phyloP scores from a whole-genome alignment of 345 rosid species.

The Dimocarpus longan region DNA sequence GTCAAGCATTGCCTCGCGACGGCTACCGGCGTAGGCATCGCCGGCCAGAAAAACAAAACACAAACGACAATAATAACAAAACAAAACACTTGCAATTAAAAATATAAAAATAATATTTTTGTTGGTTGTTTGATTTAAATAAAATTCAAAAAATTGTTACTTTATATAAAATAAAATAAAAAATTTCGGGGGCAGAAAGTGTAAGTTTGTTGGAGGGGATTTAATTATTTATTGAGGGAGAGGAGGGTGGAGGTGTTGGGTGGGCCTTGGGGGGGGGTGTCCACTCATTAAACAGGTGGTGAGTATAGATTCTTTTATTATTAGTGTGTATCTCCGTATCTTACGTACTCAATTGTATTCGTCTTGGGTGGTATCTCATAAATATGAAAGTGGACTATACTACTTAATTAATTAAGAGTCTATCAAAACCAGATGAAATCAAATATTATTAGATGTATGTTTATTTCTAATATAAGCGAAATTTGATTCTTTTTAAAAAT shows the following conservation, averaged over 20 bases:
- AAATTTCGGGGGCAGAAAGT: neutral
- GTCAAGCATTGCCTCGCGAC: constrained; percentile 89
- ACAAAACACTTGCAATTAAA: neutral
- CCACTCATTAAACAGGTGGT: constrained; percentile 26
- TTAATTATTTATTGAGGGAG: constrained; percentile 33
- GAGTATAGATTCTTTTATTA: constrained; percentile 55
- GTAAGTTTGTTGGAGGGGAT: constrained; percentile 1
- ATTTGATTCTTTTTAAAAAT: too few species aligned
- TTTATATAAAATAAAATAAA: neutral
- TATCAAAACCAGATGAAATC: too few species aligned
- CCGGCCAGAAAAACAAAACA: constrained; percentile 42
- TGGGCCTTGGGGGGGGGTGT: constrained; percentile 30
- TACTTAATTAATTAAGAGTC: too few species aligned
- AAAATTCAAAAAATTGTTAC: neutral
- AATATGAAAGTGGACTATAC: too few species aligned
- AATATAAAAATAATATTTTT: neutral
- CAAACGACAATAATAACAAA: neutral
- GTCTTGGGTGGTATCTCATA: too few species aligned
- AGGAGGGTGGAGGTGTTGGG: constrained; percentile 21
- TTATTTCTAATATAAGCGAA: too few species aligned
- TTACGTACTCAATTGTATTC: too few species aligned
- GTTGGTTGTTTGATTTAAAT: neutral
- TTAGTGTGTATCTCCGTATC: too few species aligned
- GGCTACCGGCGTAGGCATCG: constrained; percentile 89
- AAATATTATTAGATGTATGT: too few species aligned